Conservation (phyloP, 2,329 filamentous ascomycete genomes). For the Fusarium solani-melongenae region DNA sequence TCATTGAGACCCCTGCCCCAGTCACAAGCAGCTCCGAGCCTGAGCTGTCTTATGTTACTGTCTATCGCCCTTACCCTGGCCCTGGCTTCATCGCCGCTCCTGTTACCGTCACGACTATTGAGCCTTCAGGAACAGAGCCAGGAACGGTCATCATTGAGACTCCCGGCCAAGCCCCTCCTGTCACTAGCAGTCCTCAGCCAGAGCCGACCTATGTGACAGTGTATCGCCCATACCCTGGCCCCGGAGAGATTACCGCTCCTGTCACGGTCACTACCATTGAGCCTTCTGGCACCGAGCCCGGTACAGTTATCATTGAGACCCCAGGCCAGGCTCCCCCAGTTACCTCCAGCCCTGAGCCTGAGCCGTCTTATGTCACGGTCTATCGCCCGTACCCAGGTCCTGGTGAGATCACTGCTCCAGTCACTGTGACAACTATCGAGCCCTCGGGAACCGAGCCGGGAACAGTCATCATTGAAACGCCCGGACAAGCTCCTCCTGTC, state of each 20-base stretch:
- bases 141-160: constrained; percentile 22
- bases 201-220: neutral
- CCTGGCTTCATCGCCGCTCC: neutral
- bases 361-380: constrained; percentile 13
- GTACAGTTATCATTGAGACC: constrained; percentile 14
- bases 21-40: neutral
- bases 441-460: constrained; percentile 21
- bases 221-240: neutral
- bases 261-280: neutral
- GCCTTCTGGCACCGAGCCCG: neutral
- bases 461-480: constrained; percentile 30
- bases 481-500: neutral
- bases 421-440: constrained; percentile 12
- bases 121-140: neutral
- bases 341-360: neutral
- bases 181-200: neutral
- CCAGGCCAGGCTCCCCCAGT: constrained; percentile 8
- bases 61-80: neutral
- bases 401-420: neutral
- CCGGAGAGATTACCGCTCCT: neutral
- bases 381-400: constrained; percentile 7
- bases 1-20: constrained; percentile 24
- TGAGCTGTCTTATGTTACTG: neutral
- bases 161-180: neutral
- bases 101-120: constrained; percentile 4